Percentiles rank a stretch among this genome's conserved stretches.
phyloP scores from a whole-genome alignment of 495 filamentous ascomycete genomes.

The Extremus antarcticus region DNA sequence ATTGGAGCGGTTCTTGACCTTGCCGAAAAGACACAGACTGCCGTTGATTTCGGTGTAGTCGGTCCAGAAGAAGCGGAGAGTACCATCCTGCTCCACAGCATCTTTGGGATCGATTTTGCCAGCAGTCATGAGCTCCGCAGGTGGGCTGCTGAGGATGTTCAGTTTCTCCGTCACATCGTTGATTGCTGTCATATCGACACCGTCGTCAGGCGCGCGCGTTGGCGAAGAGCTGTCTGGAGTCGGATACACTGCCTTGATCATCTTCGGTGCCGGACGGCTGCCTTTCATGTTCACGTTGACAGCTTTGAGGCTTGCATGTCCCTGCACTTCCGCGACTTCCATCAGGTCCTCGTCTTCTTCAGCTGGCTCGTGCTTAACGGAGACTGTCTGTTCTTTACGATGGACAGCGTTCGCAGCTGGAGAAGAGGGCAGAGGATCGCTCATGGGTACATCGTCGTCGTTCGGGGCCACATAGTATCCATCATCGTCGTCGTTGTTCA shows the following conservation, averaged over 20 bases:
- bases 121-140: conserved; percentile 48
- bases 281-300: conserved; percentile 78
- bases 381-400: conserved; percentile 45
- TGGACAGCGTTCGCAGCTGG: conserved; percentile 70
- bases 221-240: conserved; percentile 70
- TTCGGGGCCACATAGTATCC: conserved; percentile 39
- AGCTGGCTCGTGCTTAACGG: conserved; percentile 41
- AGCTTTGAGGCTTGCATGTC: conserved; percentile 48
- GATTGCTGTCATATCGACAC: conserved; percentile 75
- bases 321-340: conserved; percentile 69
- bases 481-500: conserved; percentile 43
- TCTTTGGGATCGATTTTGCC: conserved; percentile 74
- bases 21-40: conserved; percentile 86
- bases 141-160: conserved; percentile 68
- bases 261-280: conserved; percentile 66
- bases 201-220: conserved; percentile 43
- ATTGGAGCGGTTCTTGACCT: conserved; percentile 82
- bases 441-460: conserved; percentile 68
- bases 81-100: conserved; percentile 82
- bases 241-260: conserved; percentile 52
- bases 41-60: conserved; percentile 93
- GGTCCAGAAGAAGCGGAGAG: conserved; percentile 88
- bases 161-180: conserved; percentile 76
- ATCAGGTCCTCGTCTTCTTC: conserved; percentile 65
- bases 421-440: conserved; percentile 69